Evolutionary conservation across 208 protist species (phyloP).

Genomic region (Crithidia acanthocephali): DNA sequence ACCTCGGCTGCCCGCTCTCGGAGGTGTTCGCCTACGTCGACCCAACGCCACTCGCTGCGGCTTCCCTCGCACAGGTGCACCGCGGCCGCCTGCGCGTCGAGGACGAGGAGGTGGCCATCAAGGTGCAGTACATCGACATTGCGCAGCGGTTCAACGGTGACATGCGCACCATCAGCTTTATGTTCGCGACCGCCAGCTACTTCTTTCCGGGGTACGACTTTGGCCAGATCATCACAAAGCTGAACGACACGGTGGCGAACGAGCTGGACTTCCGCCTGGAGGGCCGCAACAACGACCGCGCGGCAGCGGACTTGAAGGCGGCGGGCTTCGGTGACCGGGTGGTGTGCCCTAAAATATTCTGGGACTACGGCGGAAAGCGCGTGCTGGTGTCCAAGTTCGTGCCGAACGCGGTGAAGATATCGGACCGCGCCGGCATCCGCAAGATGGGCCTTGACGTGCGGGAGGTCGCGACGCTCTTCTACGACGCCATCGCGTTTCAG

Average conservation of each 20-base stretch:
- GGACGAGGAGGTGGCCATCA: constrained; percentile 93
- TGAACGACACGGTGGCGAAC: constrained; percentile 85
- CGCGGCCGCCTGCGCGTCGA: constrained; percentile 59
- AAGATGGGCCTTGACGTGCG: constrained; percentile 55
- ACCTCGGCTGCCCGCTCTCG: constrained; percentile 50
- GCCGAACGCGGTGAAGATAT: constrained; percentile 75
- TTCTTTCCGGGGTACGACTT: constrained; percentile 91
- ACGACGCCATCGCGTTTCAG: constrained; percentile 92
- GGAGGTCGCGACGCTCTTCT: constrained; percentile 71
- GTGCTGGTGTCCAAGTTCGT: constrained; percentile 82
- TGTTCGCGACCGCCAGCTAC: constrained; percentile 68
- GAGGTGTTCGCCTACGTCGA: constrained; percentile 79
- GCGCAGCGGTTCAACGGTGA: constrained; percentile 86
- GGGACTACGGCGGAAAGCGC: constrained; percentile 62
- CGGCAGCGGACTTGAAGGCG: constrained; percentile 65
- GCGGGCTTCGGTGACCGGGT: constrained; percentile 79
- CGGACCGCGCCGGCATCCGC: constrained; percentile 65
- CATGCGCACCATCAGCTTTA: constrained; percentile 86
- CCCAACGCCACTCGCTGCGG: constrained; percentile 78
- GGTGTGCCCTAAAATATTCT: constrained; percentile 67
- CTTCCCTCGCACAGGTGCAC: constrained; percentile 93
- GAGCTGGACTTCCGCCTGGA: constrained; percentile 96
- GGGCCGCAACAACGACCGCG: constrained; percentile 89
- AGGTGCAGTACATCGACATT: constrained; percentile 94
- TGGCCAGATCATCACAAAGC: constrained; percentile 80